Base-by-base conservation (phyloP, 768 basidiomycete species). In the Mycena albidolilacea region DNA sequence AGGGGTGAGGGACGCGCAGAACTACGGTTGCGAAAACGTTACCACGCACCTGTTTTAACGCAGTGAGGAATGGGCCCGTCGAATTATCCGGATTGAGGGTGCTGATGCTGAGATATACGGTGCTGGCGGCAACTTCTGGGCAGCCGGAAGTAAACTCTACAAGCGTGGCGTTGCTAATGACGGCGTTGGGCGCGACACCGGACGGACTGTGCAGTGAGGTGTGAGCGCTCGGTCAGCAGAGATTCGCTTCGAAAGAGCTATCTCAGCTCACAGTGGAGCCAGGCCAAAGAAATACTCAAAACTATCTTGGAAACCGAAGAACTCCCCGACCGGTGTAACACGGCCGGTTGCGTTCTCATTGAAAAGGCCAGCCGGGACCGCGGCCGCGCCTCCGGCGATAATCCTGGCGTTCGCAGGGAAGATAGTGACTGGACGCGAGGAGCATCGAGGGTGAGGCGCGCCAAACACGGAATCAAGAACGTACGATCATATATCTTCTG, bases 221-320 rank as follows among this genome's bases (percentile, higher is more conserved):
- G 30, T 30, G 30, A 30, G 30, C 30, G 4, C 30, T 30, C 30
- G 30, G 30, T 30, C 30, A 30, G 30, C 30, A 30, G 3, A 3
- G 30, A 30, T 30, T 30, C 2, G 30, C 4, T 30, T 30, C 30
- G 30, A 30, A 30, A 30, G 30, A 30, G 30, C 30, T 30, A 30
- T 30, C 30, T 30, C 30, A 30, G 30, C 30, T 30, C 30, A 30
- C 30, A 71, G 44, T 35, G 70, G 63, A 12, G 70, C 70, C 15
- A 71, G 70, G 12, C 70, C 70, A 10, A 57, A 71, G 55, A 71
- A 71, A 21, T 71, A 71, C 23, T 71, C 70, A 37, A 71, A 48
- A 17, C 63, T 65, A n/a, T 71, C 70, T 11, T 71, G 35, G 38
- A 71, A 65, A 6, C 70, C 70, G 44, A 54, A 37, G 57, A 71